A percentile compares a stretch with the other conserved stretches of the same genome.
phyloP scores from a whole-genome alignment of 139 green algal species.

The Closterium sp. region DNA sequence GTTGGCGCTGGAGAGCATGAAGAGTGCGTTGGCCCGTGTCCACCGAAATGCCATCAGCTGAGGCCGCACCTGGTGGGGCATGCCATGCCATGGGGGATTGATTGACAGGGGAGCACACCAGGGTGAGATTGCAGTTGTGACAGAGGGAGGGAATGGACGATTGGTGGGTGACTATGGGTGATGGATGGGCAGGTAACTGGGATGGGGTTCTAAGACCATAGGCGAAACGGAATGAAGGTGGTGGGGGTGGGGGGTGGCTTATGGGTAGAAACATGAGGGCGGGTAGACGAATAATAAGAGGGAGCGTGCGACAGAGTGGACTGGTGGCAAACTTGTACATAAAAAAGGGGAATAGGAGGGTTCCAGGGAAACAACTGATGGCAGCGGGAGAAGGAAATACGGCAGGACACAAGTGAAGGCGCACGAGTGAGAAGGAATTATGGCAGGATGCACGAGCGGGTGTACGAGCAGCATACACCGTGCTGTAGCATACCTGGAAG shows the following conservation, averaged over 20 bases:
- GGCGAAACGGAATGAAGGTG: not conserved
- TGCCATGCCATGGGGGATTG: not conserved
- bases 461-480: not conserved
- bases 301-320: not conserved
- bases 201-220: not conserved
- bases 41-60: constrained; percentile 37
- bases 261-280: not conserved
- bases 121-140: not conserved
- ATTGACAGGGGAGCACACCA: not conserved
- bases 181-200: not conserved
- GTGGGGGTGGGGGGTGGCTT: not conserved
- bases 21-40: constrained; percentile 32
- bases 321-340: too few relatives aligned
- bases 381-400: too few relatives aligned
- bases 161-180: not conserved
- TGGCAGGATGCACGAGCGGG: not conserved
- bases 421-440: too few relatives aligned
- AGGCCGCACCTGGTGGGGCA: not conserved
- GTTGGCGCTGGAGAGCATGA: constrained; percentile 41
- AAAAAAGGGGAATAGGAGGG: too few relatives aligned
- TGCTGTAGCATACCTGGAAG: constrained; percentile 27
- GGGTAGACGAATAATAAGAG: not conserved
- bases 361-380: too few relatives aligned
- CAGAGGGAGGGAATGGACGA: not conserved
- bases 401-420: too few relatives aligned